These are phyloP conservation scores for Voacanga thouarsii DNA, from an alignment of 257 asterid genomes.

Conservation along the genomic window DNA sequence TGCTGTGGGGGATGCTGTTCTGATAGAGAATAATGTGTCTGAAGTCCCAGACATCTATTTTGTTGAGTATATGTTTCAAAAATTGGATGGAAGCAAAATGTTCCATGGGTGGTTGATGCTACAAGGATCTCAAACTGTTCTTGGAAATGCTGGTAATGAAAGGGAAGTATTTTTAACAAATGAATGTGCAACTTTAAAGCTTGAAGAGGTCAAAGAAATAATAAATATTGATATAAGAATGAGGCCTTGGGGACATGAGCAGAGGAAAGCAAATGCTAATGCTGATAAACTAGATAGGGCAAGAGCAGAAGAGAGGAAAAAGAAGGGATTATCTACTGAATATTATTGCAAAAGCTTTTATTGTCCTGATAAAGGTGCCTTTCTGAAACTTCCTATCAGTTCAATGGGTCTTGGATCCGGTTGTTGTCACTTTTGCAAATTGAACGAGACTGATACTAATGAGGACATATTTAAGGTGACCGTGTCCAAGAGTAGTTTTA, in stretches of 20 bases:
- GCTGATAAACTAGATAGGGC: conserved; percentile 68
- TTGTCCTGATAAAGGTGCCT: conserved; percentile 87
- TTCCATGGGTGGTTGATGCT: conserved; percentile 80
- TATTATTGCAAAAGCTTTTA: conserved; percentile 88
- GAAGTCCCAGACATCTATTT: conserved; percentile 48
- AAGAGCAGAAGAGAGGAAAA: conserved; percentile 82
- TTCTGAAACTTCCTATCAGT: conserved; percentile 54
- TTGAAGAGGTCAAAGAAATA: conserved; percentile 52
- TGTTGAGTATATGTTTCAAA: conserved; percentile 88
- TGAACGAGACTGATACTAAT: conserved; percentile 36
- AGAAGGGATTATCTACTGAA: conserved; percentile 61
- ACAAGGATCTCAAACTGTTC: conserved; percentile 72
- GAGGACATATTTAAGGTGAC: conserved; percentile 45
- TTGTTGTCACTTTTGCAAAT: conserved; percentile 62
- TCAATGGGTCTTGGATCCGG: conserved; percentile 83
- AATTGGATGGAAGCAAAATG: conserved; percentile 61
- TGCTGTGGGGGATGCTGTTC: conserved; percentile 53
- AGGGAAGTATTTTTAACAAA: conserved; percentile 83
- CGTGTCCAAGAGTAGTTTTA: conserved; percentile 47
- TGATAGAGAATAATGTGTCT: conserved; percentile 50
- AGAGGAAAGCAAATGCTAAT: conserved; percentile 58
- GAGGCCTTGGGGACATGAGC: conserved; percentile 86
- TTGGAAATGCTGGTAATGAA: conserved; percentile 83
- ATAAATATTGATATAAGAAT: conserved; percentile 48
- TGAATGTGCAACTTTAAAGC: conserved; percentile 58